Percentiles rank a stretch among this genome's conserved stretches.
These are phyloP conservation scores for Crotalaria pallida DNA, from an alignment of 306 rosid species.

Conservation along the genomic window DNA sequence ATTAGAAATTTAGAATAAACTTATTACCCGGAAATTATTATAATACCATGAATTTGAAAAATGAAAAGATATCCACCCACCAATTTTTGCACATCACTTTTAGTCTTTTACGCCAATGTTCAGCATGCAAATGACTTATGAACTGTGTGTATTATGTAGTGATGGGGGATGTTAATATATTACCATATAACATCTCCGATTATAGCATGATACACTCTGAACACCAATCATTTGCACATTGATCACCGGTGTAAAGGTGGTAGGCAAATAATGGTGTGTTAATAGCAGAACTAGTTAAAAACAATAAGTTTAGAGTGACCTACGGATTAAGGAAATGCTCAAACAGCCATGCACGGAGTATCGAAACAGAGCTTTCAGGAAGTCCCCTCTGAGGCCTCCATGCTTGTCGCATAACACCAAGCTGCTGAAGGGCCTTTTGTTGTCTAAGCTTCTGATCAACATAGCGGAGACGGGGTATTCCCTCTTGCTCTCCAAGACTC, in stretches of 20 bases:
- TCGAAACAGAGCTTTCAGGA: constrained; percentile 81
- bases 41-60: neutral
- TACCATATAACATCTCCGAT: neutral
- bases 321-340: constrained; percentile 95
- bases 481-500: constrained; percentile 80
- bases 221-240: neutral
- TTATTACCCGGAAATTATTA: neutral
- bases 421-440: constrained; percentile 80
- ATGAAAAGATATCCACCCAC: no score
- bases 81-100: no score
- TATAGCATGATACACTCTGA: no score
- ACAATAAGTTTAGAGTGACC: neutral
- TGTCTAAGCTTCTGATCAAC: constrained; percentile 91
- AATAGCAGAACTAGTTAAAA: neutral
- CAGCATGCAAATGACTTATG: neutral
- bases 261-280: neutral
- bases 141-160: no score
- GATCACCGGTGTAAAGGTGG: neutral
- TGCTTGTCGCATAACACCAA: constrained; percentile 70
- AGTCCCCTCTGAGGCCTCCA: constrained; percentile 98
- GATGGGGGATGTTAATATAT: no score
- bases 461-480: constrained; percentile 85
- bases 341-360: constrained; percentile 89
- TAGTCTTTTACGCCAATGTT: neutral
- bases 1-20: constrained; percentile 16